Percentiles rank a stretch among this genome's conserved stretches.
Conservation (phyloP, 345 rosid species). For the Eucalyptus curtisii region DNA sequence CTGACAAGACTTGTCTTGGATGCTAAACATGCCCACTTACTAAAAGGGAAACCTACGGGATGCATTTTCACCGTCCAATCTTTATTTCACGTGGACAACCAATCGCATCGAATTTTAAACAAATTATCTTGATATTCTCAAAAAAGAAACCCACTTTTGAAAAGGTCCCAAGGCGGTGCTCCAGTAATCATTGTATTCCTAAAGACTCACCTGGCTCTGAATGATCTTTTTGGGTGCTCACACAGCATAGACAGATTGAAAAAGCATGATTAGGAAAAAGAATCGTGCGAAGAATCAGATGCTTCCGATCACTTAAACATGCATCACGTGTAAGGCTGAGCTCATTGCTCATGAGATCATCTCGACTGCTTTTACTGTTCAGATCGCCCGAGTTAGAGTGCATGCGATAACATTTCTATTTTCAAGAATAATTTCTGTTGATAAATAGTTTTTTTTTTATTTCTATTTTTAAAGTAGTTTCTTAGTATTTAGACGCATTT, state of each 20-base stretch:
- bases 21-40: not conserved
- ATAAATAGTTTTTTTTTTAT: no score
- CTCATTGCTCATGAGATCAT: not conserved
- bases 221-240: not conserved
- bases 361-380: not conserved
- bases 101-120: not conserved
- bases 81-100: not conserved
- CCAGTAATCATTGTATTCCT: not conserved
- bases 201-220: not conserved
- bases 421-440: no score
- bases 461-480: no score
- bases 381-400: not conserved
- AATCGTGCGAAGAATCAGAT: not conserved
- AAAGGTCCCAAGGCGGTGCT: not conserved
- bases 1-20: not conserved
- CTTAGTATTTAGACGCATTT: fast-evolving
- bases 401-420: no score
- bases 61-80: not conserved
- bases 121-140: not conserved
- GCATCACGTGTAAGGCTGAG: not conserved
- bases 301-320: not conserved
- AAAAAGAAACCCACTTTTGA: not conserved
- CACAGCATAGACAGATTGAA: not conserved
- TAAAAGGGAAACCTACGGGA: not conserved
- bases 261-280: not conserved